These are phyloP conservation scores for Aspergillus sp. DNA, from an alignment of 2,329 filamentous ascomycete genomes.

Conservation along the genomic window DNA sequence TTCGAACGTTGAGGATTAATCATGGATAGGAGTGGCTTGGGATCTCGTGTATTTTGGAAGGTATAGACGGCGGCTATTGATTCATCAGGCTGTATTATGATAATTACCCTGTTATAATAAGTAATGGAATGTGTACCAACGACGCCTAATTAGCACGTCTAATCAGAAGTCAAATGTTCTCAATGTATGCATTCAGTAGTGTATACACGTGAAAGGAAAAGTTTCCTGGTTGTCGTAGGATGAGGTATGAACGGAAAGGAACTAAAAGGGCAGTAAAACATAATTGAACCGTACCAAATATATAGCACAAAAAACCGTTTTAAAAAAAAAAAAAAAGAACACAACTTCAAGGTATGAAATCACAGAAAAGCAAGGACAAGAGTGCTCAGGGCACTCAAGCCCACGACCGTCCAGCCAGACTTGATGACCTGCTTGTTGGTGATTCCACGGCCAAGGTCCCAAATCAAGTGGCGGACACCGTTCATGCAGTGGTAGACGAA, in stretches of 20 bases:
- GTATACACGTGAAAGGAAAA: neutral
- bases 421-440: slow-evolving; percentile 58
- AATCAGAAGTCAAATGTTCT: no score
- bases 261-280: slow-evolving; percentile 13
- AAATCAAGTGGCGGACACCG: slow-evolving; percentile 64
- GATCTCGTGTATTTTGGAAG: no score
- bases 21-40: no score
- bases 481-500: slow-evolving; percentile 65
- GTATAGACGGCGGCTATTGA: no score
- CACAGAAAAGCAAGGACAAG: slow-evolving; percentile 42
- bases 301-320: slow-evolving; percentile 16
- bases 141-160: no score
- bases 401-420: slow-evolving; percentile 59
- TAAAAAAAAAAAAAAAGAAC: slow-evolving; percentile 23
- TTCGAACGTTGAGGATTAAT: neutral
- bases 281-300: slow-evolving; percentile 16
- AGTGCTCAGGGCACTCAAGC: slow-evolving; percentile 46
- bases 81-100: no score
- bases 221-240: neutral
- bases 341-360: slow-evolving; percentile 28
- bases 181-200: neutral
- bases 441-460: slow-evolving; percentile 59
- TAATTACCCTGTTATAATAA: no score
- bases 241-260: slow-evolving; percentile 4
- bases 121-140: no score